A percentile compares a stretch with the other conserved stretches of the same genome.
Conservation (phyloP, 2,329 filamentous ascomycete genomes). For the Stachybotrys echinatus region DNA sequence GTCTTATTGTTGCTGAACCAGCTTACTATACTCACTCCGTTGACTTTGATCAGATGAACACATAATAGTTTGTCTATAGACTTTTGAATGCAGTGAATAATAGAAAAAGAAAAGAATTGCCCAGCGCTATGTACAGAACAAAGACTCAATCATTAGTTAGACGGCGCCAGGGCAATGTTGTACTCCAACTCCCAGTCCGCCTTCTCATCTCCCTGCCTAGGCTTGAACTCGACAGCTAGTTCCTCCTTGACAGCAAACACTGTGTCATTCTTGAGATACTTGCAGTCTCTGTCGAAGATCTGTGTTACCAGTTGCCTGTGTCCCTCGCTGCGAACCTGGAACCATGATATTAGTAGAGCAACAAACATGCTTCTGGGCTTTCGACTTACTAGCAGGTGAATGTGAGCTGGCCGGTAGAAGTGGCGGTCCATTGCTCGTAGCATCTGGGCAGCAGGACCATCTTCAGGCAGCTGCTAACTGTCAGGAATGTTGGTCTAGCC, state of each 20-base stretch:
- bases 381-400: conserved; percentile 40
- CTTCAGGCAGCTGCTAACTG: conserved; percentile 27
- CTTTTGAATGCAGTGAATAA: too few relatives aligned
- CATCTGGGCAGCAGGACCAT: conserved; percentile 49
- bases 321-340: conserved; percentile 40
- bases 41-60: too few relatives aligned
- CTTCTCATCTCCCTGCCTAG: conserved; percentile 31
- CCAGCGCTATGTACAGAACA: too few relatives aligned
- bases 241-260: conserved; percentile 52
- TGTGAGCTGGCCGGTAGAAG: conserved; percentile 52
- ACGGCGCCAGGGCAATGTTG: conserved; percentile 44
- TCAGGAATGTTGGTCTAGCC: background rate
- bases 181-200: conserved; percentile 56
- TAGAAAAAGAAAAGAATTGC: too few relatives aligned
- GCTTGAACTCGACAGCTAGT: conserved; percentile 36
- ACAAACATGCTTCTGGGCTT: too few relatives aligned
- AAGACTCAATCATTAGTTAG: background rate
- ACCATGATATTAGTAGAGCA: background rate
- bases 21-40: too few relatives aligned
- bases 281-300: conserved; percentile 65
- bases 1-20: too few relatives aligned
- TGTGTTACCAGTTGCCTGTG: conserved; percentile 67
- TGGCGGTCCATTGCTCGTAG: conserved; percentile 50
- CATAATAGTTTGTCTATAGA: too few relatives aligned
- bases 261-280: conserved; percentile 50